phyloP scores from a whole-genome alignment of 2,329 filamentous ascomycete species.

The Aspergillus quadricinctus region DNA sequence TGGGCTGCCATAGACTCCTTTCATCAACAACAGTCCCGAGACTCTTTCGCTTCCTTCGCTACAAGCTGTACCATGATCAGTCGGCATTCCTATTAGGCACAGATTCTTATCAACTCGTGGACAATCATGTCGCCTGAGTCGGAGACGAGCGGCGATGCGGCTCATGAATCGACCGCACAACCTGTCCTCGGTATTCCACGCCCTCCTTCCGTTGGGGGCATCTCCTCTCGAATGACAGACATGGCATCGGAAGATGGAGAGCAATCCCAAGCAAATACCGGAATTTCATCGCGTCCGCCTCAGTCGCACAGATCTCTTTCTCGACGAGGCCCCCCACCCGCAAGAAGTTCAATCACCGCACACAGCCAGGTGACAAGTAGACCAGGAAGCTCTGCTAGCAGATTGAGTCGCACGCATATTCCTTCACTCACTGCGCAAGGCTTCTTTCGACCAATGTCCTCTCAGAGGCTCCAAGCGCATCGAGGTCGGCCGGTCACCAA shows the following conservation, averaged over 20 bases:
- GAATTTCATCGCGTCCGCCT: conserved; percentile 48
- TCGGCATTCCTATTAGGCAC: conserved; percentile 9
- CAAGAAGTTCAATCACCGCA: conserved; percentile 36
- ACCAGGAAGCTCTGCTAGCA: conserved; percentile 56
- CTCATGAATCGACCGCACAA: conserved; percentile 34
- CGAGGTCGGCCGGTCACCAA: conserved; percentile 52
- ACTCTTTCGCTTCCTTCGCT: conserved; percentile 5
- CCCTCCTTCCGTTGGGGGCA: conserved; percentile 41
- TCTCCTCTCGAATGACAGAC: conserved; percentile 70
- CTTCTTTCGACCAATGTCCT: conserved; percentile 96
- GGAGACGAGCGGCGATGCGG: conserved; percentile 44
- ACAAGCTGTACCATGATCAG: conserved; percentile 19
- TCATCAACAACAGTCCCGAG: neutral
- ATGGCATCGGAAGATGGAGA: conserved; percentile 51
- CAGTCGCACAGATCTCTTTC: conserved; percentile 56
- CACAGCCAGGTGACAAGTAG: conserved; percentile 47
- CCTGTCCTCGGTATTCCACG: conserved; percentile 50
- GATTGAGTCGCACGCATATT: conserved; percentile 78
- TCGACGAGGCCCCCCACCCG: conserved; percentile 49
- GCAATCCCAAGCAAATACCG: conserved; percentile 32
- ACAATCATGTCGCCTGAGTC: conserved; percentile 21
- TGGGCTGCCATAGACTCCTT: neutral
- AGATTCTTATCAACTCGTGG: neutral
- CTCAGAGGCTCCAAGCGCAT: conserved; percentile 88
- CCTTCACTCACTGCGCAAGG: conserved; percentile 83